Evolutionary conservation across 2,329 filamentous ascomycete genomes (phyloP).

Genomic region (Alternaria panax): DNA sequence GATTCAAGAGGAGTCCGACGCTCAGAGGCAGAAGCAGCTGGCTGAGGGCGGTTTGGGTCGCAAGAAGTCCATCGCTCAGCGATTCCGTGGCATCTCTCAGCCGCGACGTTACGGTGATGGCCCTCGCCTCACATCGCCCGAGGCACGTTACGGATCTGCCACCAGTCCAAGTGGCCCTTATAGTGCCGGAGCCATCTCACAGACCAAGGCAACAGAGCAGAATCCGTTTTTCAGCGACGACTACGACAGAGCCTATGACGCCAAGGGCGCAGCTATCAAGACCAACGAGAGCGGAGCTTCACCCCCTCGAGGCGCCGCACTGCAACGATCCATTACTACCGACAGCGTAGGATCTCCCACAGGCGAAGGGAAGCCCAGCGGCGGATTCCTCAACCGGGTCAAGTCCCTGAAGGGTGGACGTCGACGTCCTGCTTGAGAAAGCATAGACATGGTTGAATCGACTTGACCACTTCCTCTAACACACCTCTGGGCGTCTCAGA

Average conservation of each 20-base stretch:
- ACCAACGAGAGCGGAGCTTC: slow-evolving; percentile 53
- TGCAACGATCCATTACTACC: slow-evolving; percentile 44
- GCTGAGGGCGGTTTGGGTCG: slow-evolving; percentile 68
- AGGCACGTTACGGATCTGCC: slow-evolving; percentile 59
- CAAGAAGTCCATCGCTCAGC: slow-evolving; percentile 94
- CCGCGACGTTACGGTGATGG: slow-evolving; percentile 63
- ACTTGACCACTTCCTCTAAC: neutral
- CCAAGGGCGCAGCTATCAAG: slow-evolving; percentile 66
- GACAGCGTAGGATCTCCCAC: slow-evolving; percentile 39
- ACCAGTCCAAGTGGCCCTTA: slow-evolving; percentile 41
- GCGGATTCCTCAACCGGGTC: slow-evolving; percentile 47
- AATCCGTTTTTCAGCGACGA: slow-evolving; percentile 84
- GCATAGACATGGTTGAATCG: neutral
- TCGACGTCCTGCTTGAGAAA: slow-evolving; percentile 39
- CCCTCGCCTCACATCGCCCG: slow-evolving; percentile 55
- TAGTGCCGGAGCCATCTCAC: slow-evolving; percentile 51
- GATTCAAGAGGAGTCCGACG: slow-evolving; percentile 77
- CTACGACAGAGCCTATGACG: slow-evolving; percentile 72
- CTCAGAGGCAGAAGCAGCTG: slow-evolving; percentile 50
- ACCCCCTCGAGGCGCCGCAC: slow-evolving; percentile 37
- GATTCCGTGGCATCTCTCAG: slow-evolving; percentile 83
- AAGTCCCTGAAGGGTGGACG: slow-evolving; percentile 51
- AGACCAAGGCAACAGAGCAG: slow-evolving; percentile 53
- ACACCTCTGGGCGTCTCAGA: neutral
- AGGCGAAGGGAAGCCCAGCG: slow-evolving; percentile 34